phyloP scores from a whole-genome alignment of 1,284 basidiomycete species.

The Marasmius sp. region DNA sequence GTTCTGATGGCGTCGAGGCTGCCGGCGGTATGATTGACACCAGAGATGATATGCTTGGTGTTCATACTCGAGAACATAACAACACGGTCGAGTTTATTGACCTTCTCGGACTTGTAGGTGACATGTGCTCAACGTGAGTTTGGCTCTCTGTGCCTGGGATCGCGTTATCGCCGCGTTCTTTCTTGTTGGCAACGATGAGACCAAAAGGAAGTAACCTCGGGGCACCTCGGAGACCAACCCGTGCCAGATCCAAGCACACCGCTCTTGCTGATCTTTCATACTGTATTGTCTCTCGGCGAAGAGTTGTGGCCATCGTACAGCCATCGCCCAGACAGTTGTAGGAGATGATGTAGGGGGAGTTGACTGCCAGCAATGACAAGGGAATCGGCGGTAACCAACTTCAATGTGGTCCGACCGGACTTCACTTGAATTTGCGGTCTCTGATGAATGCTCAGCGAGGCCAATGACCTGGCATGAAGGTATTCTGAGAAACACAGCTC shows the following conservation, averaged over 20 bases:
- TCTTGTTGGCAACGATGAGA: too few relatives aligned
- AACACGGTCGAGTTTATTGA: too few relatives aligned
- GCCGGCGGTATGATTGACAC: too few relatives aligned
- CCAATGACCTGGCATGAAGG: slow-evolving; percentile 95
- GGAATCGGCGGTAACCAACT: slow-evolving; percentile 96
- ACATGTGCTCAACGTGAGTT: too few relatives aligned
- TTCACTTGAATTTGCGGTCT: slow-evolving; percentile 98
- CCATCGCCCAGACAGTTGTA: slow-evolving; percentile 99
- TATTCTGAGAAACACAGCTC: slow-evolving; percentile 99
- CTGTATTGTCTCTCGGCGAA: slow-evolving; percentile 93
- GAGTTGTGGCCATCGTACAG: slow-evolving; percentile 90
- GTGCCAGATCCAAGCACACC: slow-evolving; percentile 99
- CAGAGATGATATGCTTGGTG: too few relatives aligned
- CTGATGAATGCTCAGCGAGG: slow-evolving; percentile 97
- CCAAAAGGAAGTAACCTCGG: too few relatives aligned
- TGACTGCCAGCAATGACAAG: slow-evolving; percentile 99
- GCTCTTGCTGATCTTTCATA: slow-evolving; percentile 94
- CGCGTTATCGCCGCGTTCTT: too few relatives aligned
- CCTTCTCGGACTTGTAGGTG: too few relatives aligned
- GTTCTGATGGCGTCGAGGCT: too few relatives aligned
- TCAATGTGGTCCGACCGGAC: slow-evolving; percentile 92
- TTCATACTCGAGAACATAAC: too few relatives aligned
- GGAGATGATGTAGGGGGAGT: slow-evolving; percentile 93
- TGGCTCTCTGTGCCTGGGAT: too few relatives aligned
- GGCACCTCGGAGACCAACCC: slow-evolving; percentile 86